Base-by-base conservation (phyloP, 495 filamentous ascomycete species). In the Penicillium pancosmium region DNA sequence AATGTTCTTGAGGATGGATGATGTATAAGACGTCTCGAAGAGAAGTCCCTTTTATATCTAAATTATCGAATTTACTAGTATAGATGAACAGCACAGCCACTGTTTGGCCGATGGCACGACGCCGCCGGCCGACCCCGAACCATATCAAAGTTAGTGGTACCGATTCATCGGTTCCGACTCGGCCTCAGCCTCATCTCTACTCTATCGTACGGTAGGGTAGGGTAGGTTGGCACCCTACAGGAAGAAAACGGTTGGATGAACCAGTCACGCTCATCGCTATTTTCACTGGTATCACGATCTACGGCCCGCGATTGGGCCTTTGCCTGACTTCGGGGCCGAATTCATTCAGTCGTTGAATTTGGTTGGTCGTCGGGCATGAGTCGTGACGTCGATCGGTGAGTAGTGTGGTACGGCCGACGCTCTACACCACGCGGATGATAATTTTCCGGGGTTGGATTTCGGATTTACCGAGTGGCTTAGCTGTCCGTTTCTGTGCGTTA, bases 391-490 rank as follows among this genome's bases (percentile, higher is more conserved):
- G 41, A 16, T 44, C 16, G n/a, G 0, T 15, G 12, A 12, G 23
- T 23, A 44, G 16, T 44, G 41, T 44, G 41, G 41, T 44, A 44
- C 41, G 41, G 41, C 41, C 41, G 41, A 44, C n/a, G 15, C 40
- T 15, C 11, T 2, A 6, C 8, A n/a, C 41, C 15, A 44, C 9
- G 41, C 41, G 41, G 41, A 44, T 44, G 15, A 4, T 6, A 44
- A 19, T 19, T 44, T 19, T 19, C 16, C 36, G 36, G 36, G 36
- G 15, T 44, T 16, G 41, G 15, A 44, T 44, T 44, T 44, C 41
- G 41, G 41, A 44, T 7, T 44, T 44, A 18, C 41, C 41, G 41
- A 44, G 41, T 44, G 41, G 41, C 41, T 44, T 18, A 44, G 41
- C 15, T 12, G 41, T 44, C 16, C 1, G n/a, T 6, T 44, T 16